Conservation (phyloP, 2,329 filamentous ascomycete species). For the Beauveria sp. region DNA sequence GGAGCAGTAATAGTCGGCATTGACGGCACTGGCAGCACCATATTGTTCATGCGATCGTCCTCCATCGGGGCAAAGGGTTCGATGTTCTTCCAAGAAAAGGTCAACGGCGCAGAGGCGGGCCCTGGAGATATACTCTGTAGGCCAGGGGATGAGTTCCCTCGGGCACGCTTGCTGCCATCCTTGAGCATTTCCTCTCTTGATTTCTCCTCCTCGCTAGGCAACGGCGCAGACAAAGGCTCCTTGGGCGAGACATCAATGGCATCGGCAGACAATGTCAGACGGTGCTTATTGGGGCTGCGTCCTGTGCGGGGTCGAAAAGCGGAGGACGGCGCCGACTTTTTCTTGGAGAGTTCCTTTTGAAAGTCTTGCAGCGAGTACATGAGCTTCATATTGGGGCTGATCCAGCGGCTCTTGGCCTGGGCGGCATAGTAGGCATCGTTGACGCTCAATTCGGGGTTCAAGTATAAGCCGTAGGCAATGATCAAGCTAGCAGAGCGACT, state of each 20-base stretch:
- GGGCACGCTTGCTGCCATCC: slow-evolving; percentile 35
- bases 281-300: slow-evolving; percentile 52
- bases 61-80: slow-evolving; percentile 1
- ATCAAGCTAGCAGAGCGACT: slow-evolving; percentile 80
- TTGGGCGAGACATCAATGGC: slow-evolving; percentile 44
- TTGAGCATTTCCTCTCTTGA: slow-evolving; percentile 30
- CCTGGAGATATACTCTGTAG: slow-evolving; percentile 48
- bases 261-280: slow-evolving; percentile 52
- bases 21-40: background rate
- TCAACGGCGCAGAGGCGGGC: slow-evolving; percentile 60
- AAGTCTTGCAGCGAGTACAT: slow-evolving; percentile 87
- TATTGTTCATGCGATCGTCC: background rate
- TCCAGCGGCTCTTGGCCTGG: slow-evolving; percentile 77
- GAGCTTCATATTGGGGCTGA: slow-evolving; percentile 84
- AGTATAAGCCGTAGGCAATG: slow-evolving; percentile 77
- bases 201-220: slow-evolving; percentile 46
- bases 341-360: slow-evolving; percentile 53
- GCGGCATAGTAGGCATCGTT: slow-evolving; percentile 79
- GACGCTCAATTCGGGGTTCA: slow-evolving; percentile 66
- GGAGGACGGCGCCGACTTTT: slow-evolving; percentile 33
- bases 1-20: background rate
- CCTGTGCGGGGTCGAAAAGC: slow-evolving; percentile 42
- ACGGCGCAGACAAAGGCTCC: slow-evolving; percentile 53
- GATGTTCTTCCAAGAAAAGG: slow-evolving; percentile 47
- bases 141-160: slow-evolving; percentile 47